Conservation (phyloP, 1,139 yeast genomes). For the Candida smagusa region DNA sequence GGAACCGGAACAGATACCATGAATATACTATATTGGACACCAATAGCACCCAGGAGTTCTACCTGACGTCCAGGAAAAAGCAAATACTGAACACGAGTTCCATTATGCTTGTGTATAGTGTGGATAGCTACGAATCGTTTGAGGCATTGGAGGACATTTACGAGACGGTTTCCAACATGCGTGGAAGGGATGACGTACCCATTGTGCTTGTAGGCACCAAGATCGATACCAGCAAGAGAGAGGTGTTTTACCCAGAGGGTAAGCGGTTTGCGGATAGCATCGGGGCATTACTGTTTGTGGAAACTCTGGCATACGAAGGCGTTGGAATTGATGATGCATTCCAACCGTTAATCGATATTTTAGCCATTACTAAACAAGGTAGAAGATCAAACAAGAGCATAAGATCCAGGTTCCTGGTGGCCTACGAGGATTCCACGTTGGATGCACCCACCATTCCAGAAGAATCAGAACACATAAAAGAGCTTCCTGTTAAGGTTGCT, state of each 20-base stretch:
- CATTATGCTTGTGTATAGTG: slow-evolving; percentile 31
- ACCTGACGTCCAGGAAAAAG: slow-evolving; percentile 23
- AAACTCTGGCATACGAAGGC: slow-evolving; percentile 26
- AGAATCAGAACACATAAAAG: not conserved
- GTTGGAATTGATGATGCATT: slow-evolving; percentile 27
- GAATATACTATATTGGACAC: slow-evolving; percentile 32
- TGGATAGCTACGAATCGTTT: slow-evolving; percentile 26
- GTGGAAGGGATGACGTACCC: slow-evolving; percentile 15
- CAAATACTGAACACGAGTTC: slow-evolving; percentile 31
- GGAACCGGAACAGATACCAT: slow-evolving; percentile 13
- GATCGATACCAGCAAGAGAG: slow-evolving; percentile 26
- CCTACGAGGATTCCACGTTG: not conserved
- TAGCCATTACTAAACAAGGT: slow-evolving; percentile 3
- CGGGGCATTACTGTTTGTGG: slow-evolving; percentile 28
- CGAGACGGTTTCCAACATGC: slow-evolving; percentile 17
- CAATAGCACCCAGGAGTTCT: slow-evolving; percentile 20
- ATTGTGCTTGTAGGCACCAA: slow-evolving; percentile 33
- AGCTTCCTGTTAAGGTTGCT: not conserved
- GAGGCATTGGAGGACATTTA: slow-evolving; percentile 25
- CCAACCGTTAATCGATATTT: slow-evolving; percentile 21
- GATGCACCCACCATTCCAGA: not conserved
- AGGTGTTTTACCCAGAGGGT: slow-evolving; percentile 30
- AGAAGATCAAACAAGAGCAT: slow-evolving; percentile 6
- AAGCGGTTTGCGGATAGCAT: slow-evolving; percentile 22
- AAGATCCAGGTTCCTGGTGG: slow-evolving; percentile 2